Percentiles rank a stretch among this genome's conserved stretches.
These are phyloP conservation scores for Boletus tomentosulus DNA, from an alignment of 768 basidiomycete species.

Conservation along the genomic window DNA sequence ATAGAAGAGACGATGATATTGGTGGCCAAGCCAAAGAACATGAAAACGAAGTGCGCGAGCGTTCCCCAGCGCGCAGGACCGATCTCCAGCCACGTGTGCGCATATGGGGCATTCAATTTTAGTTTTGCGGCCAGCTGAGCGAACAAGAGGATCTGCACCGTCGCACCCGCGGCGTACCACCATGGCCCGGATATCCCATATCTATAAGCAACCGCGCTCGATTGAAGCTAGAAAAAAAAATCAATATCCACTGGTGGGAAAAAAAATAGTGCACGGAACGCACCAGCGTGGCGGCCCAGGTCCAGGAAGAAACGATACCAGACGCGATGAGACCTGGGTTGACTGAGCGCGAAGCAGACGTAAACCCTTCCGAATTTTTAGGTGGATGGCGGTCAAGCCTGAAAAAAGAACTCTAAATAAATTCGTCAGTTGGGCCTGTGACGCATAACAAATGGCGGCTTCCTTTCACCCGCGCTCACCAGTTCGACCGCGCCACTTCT, in stretches of 20 bases:
- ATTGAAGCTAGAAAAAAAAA: slow-evolving; percentile 55
- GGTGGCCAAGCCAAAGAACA: slow-evolving; percentile 93
- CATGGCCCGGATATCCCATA: slow-evolving; percentile 83
- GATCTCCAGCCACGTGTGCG: slow-evolving; percentile 87
- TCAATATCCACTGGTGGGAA: neutral
- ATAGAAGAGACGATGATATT: too few relatives aligned
- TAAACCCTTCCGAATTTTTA: slow-evolving; percentile 78
- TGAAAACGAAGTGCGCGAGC: slow-evolving; percentile 75
- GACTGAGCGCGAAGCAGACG: slow-evolving; percentile 74
- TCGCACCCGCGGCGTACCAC: slow-evolving; percentile 92
- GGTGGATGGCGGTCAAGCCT: slow-evolving; percentile 78
- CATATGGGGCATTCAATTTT: slow-evolving; percentile 85
- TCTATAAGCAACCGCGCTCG: slow-evolving; percentile 80
- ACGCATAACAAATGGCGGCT: too few relatives aligned
- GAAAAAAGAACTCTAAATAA: too few relatives aligned
- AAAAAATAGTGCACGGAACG: slow-evolving; percentile 1
- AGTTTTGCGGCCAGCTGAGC: slow-evolving; percentile 90
- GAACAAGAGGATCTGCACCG: slow-evolving; percentile 86
- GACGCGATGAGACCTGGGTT: slow-evolving; percentile 91
- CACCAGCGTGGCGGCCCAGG: slow-evolving; percentile 79
- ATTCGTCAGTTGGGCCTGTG: too few relatives aligned
- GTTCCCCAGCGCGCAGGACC: slow-evolving; percentile 77
- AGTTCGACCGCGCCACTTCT: too few relatives aligned
- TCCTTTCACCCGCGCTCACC: too few relatives aligned
- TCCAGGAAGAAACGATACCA: slow-evolving; percentile 92